Percentiles rank a stretch among this genome's conserved stretches.
Evolutionary conservation across 208 protist species (phyloP).

Genomic region (Crithidia fasciculata): DNA sequence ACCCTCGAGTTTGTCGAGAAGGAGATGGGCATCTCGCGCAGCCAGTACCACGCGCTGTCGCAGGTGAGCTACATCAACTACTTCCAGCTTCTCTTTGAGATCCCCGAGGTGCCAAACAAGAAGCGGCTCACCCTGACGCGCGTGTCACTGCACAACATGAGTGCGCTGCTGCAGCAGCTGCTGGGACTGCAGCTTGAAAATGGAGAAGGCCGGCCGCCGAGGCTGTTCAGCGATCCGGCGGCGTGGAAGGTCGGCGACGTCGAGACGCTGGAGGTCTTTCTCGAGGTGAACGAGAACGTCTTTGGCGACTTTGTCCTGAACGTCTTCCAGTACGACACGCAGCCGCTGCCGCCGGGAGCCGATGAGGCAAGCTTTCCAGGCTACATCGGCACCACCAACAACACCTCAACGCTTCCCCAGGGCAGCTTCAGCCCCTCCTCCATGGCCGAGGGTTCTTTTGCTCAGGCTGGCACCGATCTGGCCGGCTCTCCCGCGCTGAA

Average conservation of each 20-base stretch:
- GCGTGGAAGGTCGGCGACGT: conserved; percentile 49
- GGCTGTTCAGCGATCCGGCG: conserved; percentile 62
- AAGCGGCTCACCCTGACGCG: conserved; percentile 51
- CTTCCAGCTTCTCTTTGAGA: conserved; percentile 82
- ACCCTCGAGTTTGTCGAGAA: conserved; percentile 68
- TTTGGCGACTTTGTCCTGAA: conserved; percentile 77
- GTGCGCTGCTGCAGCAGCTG: conserved; percentile 35
- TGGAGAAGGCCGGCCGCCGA: conserved; percentile 35
- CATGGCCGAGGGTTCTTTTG: background rate
- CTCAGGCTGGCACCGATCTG: background rate
- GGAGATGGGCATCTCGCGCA: conserved; percentile 59
- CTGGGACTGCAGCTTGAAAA: conserved; percentile 65
- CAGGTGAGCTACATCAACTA: conserved; percentile 86
- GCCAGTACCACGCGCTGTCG: conserved; percentile 60
- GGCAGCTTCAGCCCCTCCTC: background rate
- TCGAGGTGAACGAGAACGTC: conserved; percentile 56
- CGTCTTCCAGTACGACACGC: conserved; percentile 59
- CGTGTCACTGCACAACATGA: conserved; percentile 73
- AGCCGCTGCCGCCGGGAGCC: conserved; percentile 14
- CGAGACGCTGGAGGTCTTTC: conserved; percentile 45
- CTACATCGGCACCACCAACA: background rate
- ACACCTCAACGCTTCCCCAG: background rate
- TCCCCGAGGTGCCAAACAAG: conserved; percentile 69
- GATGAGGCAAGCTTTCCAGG: background rate
- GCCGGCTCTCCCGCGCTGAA: conserved; percentile 10